Base-by-base conservation (phyloP, 768 basidiomycete genomes). In the Pleurotus tuoliensis region DNA sequence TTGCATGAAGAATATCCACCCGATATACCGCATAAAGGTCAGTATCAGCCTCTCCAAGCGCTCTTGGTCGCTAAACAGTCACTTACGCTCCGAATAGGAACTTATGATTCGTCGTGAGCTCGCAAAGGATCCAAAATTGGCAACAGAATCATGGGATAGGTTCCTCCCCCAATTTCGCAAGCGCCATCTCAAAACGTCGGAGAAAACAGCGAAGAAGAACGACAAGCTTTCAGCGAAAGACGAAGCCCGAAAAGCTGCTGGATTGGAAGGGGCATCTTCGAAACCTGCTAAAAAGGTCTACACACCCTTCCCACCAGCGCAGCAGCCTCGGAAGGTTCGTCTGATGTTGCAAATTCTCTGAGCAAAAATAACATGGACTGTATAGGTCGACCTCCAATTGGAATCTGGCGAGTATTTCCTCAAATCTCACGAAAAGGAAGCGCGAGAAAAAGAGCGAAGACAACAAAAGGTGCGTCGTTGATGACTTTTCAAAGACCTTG, bases 1-100 rank as follows among this genome's bases (percentile, higher is more conserved):
- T 67, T 99, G 97, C 76, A 98, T 99, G 97, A 94, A 89, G 75
- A 99, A 99, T 68, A 90, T 98, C 54, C 97, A 99, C 67, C 97
- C 97, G 1, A 98, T 99, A 67, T 99, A 99, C 69, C 87, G 94
- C 64, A 99, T 99, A 72, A 99, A 99, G 73, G 94, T 92, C 40
- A 18, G 63, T 52, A 41, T 27, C 27, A 43, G 27, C 24, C 18
- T 39, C 27, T 47, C 20, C 24, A 24, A 11, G 30, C 34, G 37
- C 22, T 52, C 54, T 25, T 58, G 58, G 61, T 53, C 24, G 38
- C 34, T 37, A 37, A 50, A 44, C 39, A 45, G 38, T 34, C 41
- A 27, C 27, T 27, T 37, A 60, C 48, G 53, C 49, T 15, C 18
- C 25, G 30, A 9, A 6, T 64, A 95, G 94, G 97, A 98, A 73